Base-by-base conservation (phyloP, 164 flowering plant genomes). In the Umbellularia californica region DNA sequence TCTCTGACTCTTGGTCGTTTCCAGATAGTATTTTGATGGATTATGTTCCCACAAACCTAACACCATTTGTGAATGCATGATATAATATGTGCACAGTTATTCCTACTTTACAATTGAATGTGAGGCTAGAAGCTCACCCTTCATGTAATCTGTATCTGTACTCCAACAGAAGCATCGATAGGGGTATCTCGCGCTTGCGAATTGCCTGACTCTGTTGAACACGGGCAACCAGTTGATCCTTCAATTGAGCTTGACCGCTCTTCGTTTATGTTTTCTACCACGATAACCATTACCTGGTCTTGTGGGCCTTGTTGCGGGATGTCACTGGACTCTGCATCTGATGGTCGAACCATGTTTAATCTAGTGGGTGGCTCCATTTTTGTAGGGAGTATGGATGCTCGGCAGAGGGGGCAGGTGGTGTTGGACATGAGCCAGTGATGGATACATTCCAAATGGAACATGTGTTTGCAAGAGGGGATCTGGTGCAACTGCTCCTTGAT, bases 391-490 rank as follows among this genome's bases (percentile, higher is more conserved):
- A 82, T 69, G 24, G 73, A 66, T 25, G 87, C 84, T 68, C 97
- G 82, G 65, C 98, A 94, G 3, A 94, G 92, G 24, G 98, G 98
- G 63, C 98, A 92, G 50, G 97, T 90, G 63, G 87, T 77, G 79
- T 90, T 87, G 15, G 91, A 72, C 35, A 73, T 83, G 41, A 92
- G 88, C 98, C 97, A 94, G 66, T 82, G 86, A 67, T 82, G 87
- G 30, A 94, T 87, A 78, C 98, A 94, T 2, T 92, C 90, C 0
- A 79, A 70, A 73, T 94, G 98, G 76, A 94, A 94, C 60, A 92
- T 72, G 70, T 94, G 98, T 55, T 88, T 85, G 88, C 97, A 94
- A 15, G 76, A 78, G 33, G 93, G 91, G 4, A 89, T 77, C 71
- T 89, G 93, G 2, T 86, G 82, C 76, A 94, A 65, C 75, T 90